Evolutionary conservation across 257 asterid genomes (phyloP).

Genomic region (Mitragyna speciosa): DNA sequence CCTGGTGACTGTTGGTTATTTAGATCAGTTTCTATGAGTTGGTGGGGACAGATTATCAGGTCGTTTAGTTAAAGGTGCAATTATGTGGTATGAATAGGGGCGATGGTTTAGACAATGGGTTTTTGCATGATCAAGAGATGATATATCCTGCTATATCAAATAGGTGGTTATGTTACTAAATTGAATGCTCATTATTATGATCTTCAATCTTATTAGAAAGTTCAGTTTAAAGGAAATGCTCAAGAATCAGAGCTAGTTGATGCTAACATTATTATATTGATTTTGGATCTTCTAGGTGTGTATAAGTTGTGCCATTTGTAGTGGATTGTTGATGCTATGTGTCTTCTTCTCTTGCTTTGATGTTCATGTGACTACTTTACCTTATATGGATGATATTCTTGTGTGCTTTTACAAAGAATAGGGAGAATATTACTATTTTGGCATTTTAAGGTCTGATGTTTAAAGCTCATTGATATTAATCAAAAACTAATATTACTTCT

Average conservation of each 20-base stretch:
- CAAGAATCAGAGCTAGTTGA: background rate
- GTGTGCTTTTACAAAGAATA: background rate
- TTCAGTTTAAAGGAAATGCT: background rate
- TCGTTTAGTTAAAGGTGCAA: background rate
- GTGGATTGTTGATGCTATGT: background rate
- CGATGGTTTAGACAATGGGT: no score
- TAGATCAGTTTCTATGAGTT: background rate
- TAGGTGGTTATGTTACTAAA: background rate
- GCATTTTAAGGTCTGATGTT: slow-evolving; percentile 14
- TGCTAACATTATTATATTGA: background rate
- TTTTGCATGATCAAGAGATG: background rate
- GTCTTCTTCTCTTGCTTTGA: background rate
- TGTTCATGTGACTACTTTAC: background rate
- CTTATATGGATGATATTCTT: background rate
- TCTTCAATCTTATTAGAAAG: background rate
- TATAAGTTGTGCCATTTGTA: no score
- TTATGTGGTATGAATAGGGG: background rate
- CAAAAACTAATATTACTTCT: slow-evolving; percentile 1
- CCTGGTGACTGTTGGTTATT: background rate
- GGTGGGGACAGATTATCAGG: background rate
- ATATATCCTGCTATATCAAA: background rate
- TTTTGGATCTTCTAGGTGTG: background rate
- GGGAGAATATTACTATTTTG: background rate
- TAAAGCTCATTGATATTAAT: background rate
- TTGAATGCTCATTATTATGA: background rate